Evolutionary conservation across 139 green algal species (phyloP), one percentile per base, ranked within the genome.

Genomic region (Trebouxia sp.): DNA sequence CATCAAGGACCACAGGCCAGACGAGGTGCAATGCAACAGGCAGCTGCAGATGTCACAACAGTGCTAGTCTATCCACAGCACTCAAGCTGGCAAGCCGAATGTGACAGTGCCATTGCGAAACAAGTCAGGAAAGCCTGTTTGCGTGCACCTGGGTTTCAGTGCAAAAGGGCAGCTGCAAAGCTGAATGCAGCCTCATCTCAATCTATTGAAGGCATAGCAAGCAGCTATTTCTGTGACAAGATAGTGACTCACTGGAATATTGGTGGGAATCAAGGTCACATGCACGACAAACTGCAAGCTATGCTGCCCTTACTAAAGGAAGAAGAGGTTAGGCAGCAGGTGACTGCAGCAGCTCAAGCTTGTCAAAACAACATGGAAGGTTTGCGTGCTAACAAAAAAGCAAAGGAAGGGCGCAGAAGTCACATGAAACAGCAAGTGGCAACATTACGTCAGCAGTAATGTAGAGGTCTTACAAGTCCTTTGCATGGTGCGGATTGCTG

Each of bases 241-340:
- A 42, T 69, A 6, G 30, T 39, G 30, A 69, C 58, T 69, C 58
- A 69, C 30, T 69, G 58, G 58, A 69, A 69, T 69, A 12, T 69
- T 28, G 58, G 58, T 20, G 58, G 30, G 30, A 69, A 69, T 42
- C 30, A 39, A 15, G 58, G 58, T 39, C 58, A 69, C 58, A 69
- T 69, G 14, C 28, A 41, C 22, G 58, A 69, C 30, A 69, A 41
- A 30, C 58, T 69, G 5, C 58, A 42, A 30, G 28, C 30, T 22
- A 10, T 69, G 58, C 58, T 69, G 5, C 58, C 58, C 11, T 20
- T 69, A 24, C 9, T 69, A 12, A 69, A 4, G 5, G 17, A 41
- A 11, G 26, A 7, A 26, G 58, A 42, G 39, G 30, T 69, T 17
- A 14, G 20, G 58, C 10, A 5, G 17, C 28, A 69, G 24, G 28